These are phyloP conservation scores for Cyberlindnera sargentensis DNA, from an alignment of 805 yeast species.

Conservation along the genomic window DNA sequence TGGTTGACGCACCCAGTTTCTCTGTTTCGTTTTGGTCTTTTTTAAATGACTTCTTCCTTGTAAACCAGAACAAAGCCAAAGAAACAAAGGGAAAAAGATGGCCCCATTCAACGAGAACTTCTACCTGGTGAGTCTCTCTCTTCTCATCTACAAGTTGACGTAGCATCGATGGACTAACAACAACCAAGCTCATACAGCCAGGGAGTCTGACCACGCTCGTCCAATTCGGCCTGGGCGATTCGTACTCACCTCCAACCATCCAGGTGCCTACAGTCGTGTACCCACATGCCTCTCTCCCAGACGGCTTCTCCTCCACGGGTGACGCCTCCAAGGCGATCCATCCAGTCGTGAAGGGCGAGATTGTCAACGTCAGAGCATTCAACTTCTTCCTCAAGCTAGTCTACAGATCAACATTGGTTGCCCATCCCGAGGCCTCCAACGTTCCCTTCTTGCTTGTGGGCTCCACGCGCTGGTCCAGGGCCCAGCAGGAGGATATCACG, in stretches of 20 bases:
- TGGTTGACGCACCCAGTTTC: too few relatives aligned
- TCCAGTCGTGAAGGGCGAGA: constrained; percentile 61
- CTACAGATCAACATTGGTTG: constrained; percentile 37
- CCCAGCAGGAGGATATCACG: constrained; percentile 60
- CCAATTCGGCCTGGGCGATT: constrained; percentile 70
- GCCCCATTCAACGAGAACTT: constrained; percentile 26
- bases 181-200: constrained; percentile 55
- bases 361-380: constrained; percentile 65
- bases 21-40: too few relatives aligned
- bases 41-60: too few relatives aligned
- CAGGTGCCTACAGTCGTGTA: constrained; percentile 76
- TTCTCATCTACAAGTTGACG: too few relatives aligned
- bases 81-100: constrained; percentile 9
- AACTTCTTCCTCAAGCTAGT: constrained; percentile 46
- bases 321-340: constrained; percentile 38
- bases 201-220: constrained; percentile 73
- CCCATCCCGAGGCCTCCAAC: constrained; percentile 30
- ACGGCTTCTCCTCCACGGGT: constrained; percentile 26
- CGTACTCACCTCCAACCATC: constrained; percentile 67
- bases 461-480: constrained; percentile 63
- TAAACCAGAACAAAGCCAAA: neutral
- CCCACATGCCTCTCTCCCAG: constrained; percentile 30
- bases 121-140: constrained; percentile 16
- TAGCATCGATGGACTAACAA: constrained; percentile 4
- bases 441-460: constrained; percentile 67